Percentiles rank a stretch among this genome's conserved stretches.
These are phyloP conservation scores for Psidium guajava DNA, from an alignment of 345 rosid genomes.

Conservation along the genomic window DNA sequence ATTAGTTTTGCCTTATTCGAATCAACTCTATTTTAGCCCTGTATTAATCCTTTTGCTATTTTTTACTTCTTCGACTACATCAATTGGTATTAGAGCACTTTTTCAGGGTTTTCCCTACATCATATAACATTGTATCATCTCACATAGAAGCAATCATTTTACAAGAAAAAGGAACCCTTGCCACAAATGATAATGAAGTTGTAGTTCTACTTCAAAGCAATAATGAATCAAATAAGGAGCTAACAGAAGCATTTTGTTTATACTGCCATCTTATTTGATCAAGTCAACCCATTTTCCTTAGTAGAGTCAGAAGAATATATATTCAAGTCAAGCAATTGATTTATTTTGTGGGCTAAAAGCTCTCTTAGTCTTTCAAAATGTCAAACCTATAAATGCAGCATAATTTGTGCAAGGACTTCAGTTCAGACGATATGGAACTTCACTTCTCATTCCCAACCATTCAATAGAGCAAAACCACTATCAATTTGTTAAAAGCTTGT, in stretches of 20 bases:
- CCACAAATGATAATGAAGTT: not conserved
- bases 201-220: not conserved
- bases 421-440: not conserved
- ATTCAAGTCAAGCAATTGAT: not conserved
- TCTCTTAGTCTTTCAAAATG: not conserved
- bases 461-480: not conserved
- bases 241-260: not conserved
- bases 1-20: not conserved
- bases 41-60: not conserved
- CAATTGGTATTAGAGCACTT: not conserved
- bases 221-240: not conserved
- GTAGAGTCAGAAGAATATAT: not conserved
- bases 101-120: not conserved
- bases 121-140: not conserved
- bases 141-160: not conserved
- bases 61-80: not conserved
- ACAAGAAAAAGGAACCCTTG: not conserved
- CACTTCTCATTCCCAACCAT: not conserved
- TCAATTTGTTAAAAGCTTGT: not conserved
- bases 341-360: not conserved
- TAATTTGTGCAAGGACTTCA: not conserved
- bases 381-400: not conserved
- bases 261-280: not conserved
- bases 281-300: not conserved
- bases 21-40: not conserved